Percentiles rank a stretch among this genome's conserved stretches.
Conservation (phyloP, 768 basidiomycete genomes). For the Tephrocybe sp. region DNA sequence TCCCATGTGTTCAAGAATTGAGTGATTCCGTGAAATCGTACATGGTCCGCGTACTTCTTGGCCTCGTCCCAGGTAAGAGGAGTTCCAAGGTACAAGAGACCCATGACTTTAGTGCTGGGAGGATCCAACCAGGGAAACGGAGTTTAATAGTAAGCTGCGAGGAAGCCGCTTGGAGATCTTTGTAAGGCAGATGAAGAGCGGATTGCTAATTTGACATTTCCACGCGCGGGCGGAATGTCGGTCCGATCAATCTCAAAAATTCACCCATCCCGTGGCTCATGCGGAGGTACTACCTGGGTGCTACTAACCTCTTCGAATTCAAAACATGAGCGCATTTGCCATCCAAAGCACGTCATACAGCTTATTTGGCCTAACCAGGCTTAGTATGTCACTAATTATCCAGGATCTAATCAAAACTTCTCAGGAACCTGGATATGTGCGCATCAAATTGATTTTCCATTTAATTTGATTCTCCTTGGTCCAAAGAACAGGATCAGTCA, state of each 20-base stretch:
- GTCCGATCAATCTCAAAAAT: conserved; percentile 7
- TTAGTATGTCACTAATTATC: background rate
- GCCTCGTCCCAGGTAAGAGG: conserved; percentile 92
- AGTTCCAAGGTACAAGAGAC: conserved; percentile 89
- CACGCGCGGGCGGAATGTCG: background rate
- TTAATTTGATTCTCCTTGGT: conserved; percentile 3
- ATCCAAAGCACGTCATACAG: conserved; percentile 1
- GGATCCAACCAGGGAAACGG: background rate
- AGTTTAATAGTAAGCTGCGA: background rate
- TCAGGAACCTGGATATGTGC: background rate
- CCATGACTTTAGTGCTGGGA: conserved; percentile 54
- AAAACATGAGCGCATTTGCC: background rate
- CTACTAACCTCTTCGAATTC: no score
- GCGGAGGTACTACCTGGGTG: no score
- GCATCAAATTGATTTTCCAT: background rate
- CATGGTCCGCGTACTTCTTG: conserved; percentile 84
- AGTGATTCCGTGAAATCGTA: conserved; percentile 88
- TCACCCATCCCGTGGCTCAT: no score
- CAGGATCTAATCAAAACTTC: background rate
- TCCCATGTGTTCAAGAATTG: conserved; percentile 96
- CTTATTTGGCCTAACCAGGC: background rate
- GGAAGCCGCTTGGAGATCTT: conserved; percentile 13
- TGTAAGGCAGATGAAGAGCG: conserved; percentile 17
- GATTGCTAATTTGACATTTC: conserved; percentile 18
- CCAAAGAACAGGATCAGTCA: background rate